Evolutionary conservation across 2,329 filamentous ascomycete species (phyloP), one percentile per base, ranked within the genome.

Genomic region (Microcyclosporella mali): DNA sequence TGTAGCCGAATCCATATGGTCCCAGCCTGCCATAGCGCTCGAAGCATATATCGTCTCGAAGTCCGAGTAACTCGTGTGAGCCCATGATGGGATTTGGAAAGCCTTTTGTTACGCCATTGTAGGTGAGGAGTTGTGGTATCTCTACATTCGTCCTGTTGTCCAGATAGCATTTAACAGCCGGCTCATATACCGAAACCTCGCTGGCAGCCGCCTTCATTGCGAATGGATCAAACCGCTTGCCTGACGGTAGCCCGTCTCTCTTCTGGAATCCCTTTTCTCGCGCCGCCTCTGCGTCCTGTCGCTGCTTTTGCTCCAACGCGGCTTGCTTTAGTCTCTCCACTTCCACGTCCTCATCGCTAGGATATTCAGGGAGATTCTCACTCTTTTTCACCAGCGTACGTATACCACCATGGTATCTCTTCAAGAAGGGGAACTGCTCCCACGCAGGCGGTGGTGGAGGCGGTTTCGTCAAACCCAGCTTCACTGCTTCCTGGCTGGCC

Each of bases 1-100:
- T 86, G 63, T 97, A 97, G 7, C 90, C 90, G 48, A 88, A 79
- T 0, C 90, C 90, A 56, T 98, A 98, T 0, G 90, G 85, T 0
- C 87, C 89, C 21, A 92, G 78, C 50, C 88, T 78, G 2, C 90
- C 90, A 61, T 86, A 94, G 2, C 92, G 78, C 55, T 98, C 92
- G 60, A 95, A 95, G 68, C 92, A 98, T 35, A 95, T 78, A 57
- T 94, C 84, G 52, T 94, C 79, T 14, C 84, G 79, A 28, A 97
- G 70, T 0, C 81, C 83, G 10, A 97, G 67, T 31, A 90, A 65
- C 8, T 88, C 80, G 57, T 95, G 89, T 0, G 88, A 94, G n/a
- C 92, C 92, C 58, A 90, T 77, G 2, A 86, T 78, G 45, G 88
- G 78, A 37, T 92, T 79, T 0, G 92, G 92, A 62, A 94, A 94